Conservation (phyloP, 1,284 basidiomycete genomes). For the Cystobasidium sp. region DNA sequence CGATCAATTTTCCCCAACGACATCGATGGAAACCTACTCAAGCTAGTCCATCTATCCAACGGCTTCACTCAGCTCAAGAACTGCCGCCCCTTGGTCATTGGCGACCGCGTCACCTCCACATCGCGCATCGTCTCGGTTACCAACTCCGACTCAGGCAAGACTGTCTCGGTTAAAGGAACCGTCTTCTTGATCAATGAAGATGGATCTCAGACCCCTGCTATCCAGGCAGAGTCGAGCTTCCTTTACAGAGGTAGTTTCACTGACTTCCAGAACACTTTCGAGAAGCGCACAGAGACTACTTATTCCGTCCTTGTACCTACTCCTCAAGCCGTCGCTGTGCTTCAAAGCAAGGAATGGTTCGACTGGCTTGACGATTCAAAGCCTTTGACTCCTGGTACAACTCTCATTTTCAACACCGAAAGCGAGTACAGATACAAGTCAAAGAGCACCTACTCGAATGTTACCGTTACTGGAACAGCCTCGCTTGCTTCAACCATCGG, state of each 20-base stretch:
- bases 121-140: conserved; percentile 86
- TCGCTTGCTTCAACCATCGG: conserved; percentile 57
- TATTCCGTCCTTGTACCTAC: conserved; percentile 77
- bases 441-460: conserved; percentile 79
- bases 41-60: conserved; percentile 95
- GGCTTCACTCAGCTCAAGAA: conserved; percentile 88
- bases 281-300: conserved; percentile 84
- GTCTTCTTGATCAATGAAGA: conserved; percentile 71
- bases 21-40: conserved; percentile 90
- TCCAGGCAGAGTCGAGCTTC: conserved; percentile 94
- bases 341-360: conserved; percentile 98
- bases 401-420: conserved; percentile 84
- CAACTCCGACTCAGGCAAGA: conserved; percentile 88
- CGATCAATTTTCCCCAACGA: conserved; percentile 90
- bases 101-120: conserved; percentile 87
- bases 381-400: conserved; percentile 74
- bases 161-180: conserved; percentile 77
- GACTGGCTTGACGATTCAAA: conserved; percentile 85
- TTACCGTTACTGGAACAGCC: conserved; percentile 81
- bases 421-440: conserved; percentile 89
- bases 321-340: conserved; percentile 82
- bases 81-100: conserved; percentile 74
- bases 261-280: conserved; percentile 95
- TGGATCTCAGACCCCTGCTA: conserved; percentile 68
- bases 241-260: conserved; percentile 92